Evolutionary conservation across 805 yeast species (phyloP), one percentile per base, ranked within the genome.

Genomic region (Yarrowia alimentaria): DNA sequence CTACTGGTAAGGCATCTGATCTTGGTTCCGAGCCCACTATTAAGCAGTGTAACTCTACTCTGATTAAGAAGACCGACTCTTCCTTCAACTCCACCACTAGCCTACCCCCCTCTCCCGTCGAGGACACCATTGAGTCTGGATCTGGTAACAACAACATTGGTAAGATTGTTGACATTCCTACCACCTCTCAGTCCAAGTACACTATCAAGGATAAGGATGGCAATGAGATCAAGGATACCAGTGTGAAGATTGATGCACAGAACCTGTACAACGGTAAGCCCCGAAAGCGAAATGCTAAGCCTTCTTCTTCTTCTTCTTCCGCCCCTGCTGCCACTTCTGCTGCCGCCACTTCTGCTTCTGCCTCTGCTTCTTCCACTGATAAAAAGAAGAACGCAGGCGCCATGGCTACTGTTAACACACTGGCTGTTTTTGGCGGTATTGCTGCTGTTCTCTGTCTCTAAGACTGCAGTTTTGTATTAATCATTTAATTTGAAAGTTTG

Each of bases 141-240:
- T 65, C 67, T 18, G 73, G 71, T 4, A 67, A 67, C 62, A 53
- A 53, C 30, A 68, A 69, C 53, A 52, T 66, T 18, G 73, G 73
- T 21, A 55, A 61, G 54, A 59, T 68, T 45, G 58, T 62, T 37
- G 51, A 55, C 24, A 51, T 67, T 10, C 35, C 50, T n/a, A 53
- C 57, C 51, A 43, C 51, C 26, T 55, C 62, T 16, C 49, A 53
- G n/a, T 57, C 64, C 30, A 60, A 60, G 28, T 63, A 60, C 58
- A 56, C 53, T 26, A 58, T 69, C 54, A 56, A 58, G 51, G 68
- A 65, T 49, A 50, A 55, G 25, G 53, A 57, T 25, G 68, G 69
- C 28, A 56, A 61, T 42, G 53, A 55, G 42, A 56, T 63, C 26
- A 37, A 49, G 12, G 62, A 60, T 47, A 58, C 66, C 21, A 48